Conservation (phyloP, 495 filamentous ascomycete species). For the Trichoderma virens region DNA sequence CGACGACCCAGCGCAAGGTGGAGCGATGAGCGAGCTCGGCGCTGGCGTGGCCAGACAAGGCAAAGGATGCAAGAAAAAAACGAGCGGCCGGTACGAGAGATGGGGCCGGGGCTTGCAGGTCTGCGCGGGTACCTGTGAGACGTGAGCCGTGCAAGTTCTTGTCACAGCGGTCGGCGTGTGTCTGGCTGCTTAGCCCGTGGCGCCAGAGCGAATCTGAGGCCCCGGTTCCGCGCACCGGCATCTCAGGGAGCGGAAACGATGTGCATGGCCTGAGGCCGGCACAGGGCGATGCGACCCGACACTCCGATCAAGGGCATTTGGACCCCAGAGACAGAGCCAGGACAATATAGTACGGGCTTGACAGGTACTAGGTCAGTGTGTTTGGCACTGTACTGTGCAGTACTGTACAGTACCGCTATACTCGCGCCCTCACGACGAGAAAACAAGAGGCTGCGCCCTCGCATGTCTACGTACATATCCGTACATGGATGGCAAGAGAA, state of each 20-base stretch:
- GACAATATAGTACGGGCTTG: no score
- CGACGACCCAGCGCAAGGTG: not conserved
- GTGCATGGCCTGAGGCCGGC: not conserved
- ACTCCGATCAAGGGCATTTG: not conserved
- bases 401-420: no score
- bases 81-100: not conserved
- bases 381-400: not conserved
- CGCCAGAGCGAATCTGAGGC: not conserved
- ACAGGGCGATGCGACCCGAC: not conserved
- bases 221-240: not conserved
- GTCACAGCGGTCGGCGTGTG: not conserved
- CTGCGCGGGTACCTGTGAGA: constrained; percentile 5
- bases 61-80: not conserved
- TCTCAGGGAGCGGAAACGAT: not conserved
- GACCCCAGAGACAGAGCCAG: not conserved
- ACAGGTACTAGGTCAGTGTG: no score
- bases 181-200: not conserved
- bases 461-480: no score
- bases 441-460: not conserved
- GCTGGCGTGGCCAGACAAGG: not conserved
- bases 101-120: not conserved
- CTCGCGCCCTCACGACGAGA: no score
- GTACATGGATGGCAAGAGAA: no score
- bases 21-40: constrained; percentile 6
- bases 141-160: not conserved